Evolutionary conservation across 1,139 yeast species (phyloP), one percentile per base, ranked within the genome.

Genomic region (Yamadazyma dushanensis): DNA sequence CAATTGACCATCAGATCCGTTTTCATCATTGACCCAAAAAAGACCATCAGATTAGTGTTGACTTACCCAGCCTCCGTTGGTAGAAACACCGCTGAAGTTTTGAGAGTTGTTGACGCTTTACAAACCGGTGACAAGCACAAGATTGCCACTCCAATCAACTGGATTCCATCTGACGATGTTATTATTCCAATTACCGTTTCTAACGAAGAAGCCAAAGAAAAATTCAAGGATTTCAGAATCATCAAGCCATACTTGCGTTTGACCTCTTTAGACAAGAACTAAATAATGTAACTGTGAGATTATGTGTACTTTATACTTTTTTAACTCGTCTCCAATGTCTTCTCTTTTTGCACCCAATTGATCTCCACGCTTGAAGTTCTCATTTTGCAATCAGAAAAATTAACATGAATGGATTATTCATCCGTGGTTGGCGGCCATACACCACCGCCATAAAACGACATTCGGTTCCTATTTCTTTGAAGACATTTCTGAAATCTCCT

Each of bases 61-160:
- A 78, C 90, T 16, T 88, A 88, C 70, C 96, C 96, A 38, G 94
- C 96, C 38, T 80, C 94, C 33, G 83, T 87, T 44, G 96, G 96
- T 59, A 81, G 96, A 73, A 88, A 88, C 78, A 75, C 95, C 39
- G 74, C 83, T 37, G 96, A 88, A 66, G 88, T 88, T 33, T 73
- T 88, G 60, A 81, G 96, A 66, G 94, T 83, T 31, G 69, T 88
- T 45, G 95, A 87, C 60, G 84, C 96, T 35, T 72, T 88, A 59
- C 96, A 88, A 69, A 68, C 79, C 49, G 79, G 85, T 47, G 96
- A 88, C 64, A 71, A 75, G 57, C 72, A 78, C 63, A 88, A 94
- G 50, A 74, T 87, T 49, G 92, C 85, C 45, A 87, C 96, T 35
- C 95, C 95, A 40, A 80, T 81, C 52, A 77, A 78, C 66, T 77